These are phyloP conservation scores for Phytophthora citricola DNA, from an alignment of 352 stramenopile genomes.

Conservation along the genomic window DNA sequence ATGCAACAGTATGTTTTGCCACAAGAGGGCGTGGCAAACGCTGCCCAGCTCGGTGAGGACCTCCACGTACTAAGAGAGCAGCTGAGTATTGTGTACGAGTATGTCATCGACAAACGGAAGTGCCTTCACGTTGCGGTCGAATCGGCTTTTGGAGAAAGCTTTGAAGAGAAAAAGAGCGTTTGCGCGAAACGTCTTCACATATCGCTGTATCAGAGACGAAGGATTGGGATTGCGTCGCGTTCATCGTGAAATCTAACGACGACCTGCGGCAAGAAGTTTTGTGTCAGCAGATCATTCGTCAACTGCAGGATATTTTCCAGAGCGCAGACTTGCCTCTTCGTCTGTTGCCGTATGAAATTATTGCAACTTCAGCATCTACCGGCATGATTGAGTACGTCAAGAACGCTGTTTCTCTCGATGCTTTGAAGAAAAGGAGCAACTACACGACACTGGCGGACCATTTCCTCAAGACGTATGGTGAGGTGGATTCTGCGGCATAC, in stretches of 20 bases:
- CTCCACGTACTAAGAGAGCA: slow-evolving; percentile 74
- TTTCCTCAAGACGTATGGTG: slow-evolving; percentile 95
- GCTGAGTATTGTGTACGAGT: slow-evolving; percentile 72
- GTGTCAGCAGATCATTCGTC: slow-evolving; percentile 96
- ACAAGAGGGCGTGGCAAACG: slow-evolving; percentile 35
- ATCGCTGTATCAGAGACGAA: slow-evolving; percentile 31
- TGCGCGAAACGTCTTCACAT: slow-evolving; percentile 63
- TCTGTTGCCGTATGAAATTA: slow-evolving; percentile 96
- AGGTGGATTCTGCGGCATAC: slow-evolving; percentile 81
- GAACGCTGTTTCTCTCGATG: slow-evolving; percentile 97
- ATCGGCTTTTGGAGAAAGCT: slow-evolving; percentile 85
- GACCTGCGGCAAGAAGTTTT: slow-evolving; percentile 98
- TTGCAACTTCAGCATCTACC: slow-evolving; percentile 94
- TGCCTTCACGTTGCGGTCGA: slow-evolving; percentile 73
- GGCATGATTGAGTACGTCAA: slow-evolving; percentile 98
- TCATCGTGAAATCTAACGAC: slow-evolving; percentile 99
- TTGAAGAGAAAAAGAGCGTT: slow-evolving; percentile 79
- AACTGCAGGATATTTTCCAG: slow-evolving; percentile 96
- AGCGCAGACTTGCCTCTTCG: slow-evolving; percentile 95
- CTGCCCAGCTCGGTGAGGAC: slow-evolving; percentile 49
- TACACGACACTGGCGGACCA: slow-evolving; percentile 90
- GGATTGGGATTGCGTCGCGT: slow-evolving; percentile 81
- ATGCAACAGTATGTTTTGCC: slow-evolving; percentile 63
- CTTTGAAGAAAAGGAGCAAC: slow-evolving; percentile 91
- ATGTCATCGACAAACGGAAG: slow-evolving; percentile 67